These are phyloP conservation scores for Vanderwaltozyma polyspora DNA, from an alignment of 805 yeast species.

Conservation along the genomic window DNA sequence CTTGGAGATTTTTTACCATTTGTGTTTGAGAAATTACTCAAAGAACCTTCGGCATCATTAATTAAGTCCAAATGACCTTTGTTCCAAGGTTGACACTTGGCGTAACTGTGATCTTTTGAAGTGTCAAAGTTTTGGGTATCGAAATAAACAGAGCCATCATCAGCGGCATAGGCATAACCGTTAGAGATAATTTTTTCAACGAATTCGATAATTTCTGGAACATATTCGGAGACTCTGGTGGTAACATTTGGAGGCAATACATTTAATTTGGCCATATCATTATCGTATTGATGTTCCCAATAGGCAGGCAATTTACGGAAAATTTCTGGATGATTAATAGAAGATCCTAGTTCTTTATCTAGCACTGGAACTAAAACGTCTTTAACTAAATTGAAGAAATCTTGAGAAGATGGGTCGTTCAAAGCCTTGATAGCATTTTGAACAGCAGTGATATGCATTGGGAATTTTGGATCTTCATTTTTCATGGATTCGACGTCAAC, in stretches of 20 bases:
- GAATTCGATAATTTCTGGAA: slow-evolving; percentile 80
- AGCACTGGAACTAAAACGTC: slow-evolving; percentile 66
- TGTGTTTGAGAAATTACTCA: slow-evolving; percentile 34
- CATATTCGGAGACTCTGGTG: slow-evolving; percentile 90
- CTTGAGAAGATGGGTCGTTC: slow-evolving; percentile 19
- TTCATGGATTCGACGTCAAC: slow-evolving; percentile 43
- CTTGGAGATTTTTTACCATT: slow-evolving; percentile 60
- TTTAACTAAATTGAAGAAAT: slow-evolving; percentile 41
- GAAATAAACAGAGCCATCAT: slow-evolving; percentile 92
- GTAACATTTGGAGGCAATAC: slow-evolving; percentile 78
- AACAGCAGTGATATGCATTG: slow-evolving; percentile 75
- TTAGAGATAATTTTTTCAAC: slow-evolving; percentile 63
- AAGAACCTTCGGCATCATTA: slow-evolving; percentile 90
- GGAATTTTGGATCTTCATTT: slow-evolving; percentile 62
- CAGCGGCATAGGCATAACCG: slow-evolving; percentile 75
- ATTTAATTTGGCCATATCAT: slow-evolving; percentile 76
- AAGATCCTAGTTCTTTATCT: slow-evolving; percentile 61
- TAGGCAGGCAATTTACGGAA: slow-evolving; percentile 73
- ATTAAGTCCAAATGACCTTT: slow-evolving; percentile 78
- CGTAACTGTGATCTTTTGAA: slow-evolving; percentile 66
- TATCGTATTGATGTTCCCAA: slow-evolving; percentile 80
- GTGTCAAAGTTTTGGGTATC: slow-evolving; percentile 76
- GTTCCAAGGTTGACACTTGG: slow-evolving; percentile 97
- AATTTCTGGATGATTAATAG: slow-evolving; percentile 74
- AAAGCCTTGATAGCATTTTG: slow-evolving; percentile 32